Conservation (phyloP, 495 filamentous ascomycete genomes). For the Neurospora hispaniola region DNA sequence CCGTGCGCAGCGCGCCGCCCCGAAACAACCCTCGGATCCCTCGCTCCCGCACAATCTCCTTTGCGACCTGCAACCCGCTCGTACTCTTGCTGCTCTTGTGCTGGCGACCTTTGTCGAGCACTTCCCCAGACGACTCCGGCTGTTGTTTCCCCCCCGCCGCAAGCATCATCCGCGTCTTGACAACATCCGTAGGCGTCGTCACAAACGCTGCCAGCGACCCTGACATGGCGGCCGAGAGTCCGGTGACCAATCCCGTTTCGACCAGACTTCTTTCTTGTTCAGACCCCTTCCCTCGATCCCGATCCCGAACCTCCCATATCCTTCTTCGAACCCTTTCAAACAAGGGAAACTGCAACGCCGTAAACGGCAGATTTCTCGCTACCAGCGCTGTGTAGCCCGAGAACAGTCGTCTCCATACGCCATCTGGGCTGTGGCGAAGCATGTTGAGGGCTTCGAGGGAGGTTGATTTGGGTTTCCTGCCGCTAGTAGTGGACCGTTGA, state of each 20-base stretch:
- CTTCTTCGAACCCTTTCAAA: constrained; percentile 55
- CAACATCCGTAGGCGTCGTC: constrained; percentile 75
- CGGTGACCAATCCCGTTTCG: constrained; percentile 60
- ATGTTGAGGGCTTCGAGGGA: constrained; percentile 34
- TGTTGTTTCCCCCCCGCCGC: constrained; percentile 25
- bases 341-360: constrained; percentile 77
- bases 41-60: constrained; percentile 47
- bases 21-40: constrained; percentile 66
- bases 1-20: constrained; percentile 62
- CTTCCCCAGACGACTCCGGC: constrained; percentile 6
- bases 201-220: constrained; percentile 59
- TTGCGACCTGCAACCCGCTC: constrained; percentile 46
- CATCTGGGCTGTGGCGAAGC: constrained; percentile 20
- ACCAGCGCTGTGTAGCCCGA: constrained; percentile 71
- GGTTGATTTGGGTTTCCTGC: constrained; percentile 16
- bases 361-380: constrained; percentile 75
- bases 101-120: too few species aligned
- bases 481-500: constrained; percentile 6
- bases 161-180: constrained; percentile 74
- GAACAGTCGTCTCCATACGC: constrained; percentile 41
- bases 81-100: background rate
- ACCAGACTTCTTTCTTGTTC: constrained; percentile 21
- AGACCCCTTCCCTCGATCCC: background rate
- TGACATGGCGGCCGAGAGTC: constrained; percentile 54
- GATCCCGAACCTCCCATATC: constrained; percentile 25